Evolutionary conservation across 2,329 filamentous ascomycete genomes (phyloP), one percentile per base, ranked within the genome.

Genomic region (Aspergillus sp.): DNA sequence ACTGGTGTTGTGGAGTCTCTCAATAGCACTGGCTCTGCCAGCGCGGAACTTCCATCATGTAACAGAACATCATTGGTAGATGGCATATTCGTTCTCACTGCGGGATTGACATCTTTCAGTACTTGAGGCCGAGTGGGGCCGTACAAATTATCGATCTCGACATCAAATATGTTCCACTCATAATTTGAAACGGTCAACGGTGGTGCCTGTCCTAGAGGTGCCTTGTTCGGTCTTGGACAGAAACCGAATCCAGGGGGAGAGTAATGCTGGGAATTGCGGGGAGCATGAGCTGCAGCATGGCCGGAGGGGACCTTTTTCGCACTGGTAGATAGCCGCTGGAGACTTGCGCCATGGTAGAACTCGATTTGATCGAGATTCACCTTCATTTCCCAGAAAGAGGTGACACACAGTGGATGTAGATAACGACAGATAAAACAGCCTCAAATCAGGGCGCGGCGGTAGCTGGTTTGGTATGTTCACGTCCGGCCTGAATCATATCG

Each of bases 281-380:
- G 49, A 11, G 39, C 10, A 59, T 55, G 3, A 59, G 49, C 39
- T 52, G n/a, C 31, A 32, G 31, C 31, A 18, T 45, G 39, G 39
- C 39, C 39, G 39, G 31, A 32, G 31, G 31, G 31, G 31, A 32
- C 31, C 31, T 32, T 32, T 56, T 56, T 57, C 49, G 2, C 36
- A 57, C 47, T 55, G 16, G 31, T 57, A 52, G 46, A 60, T 42
- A 26, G 32, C 26, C 12, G 55, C 31, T 20, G 58, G 55, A 20
- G 31, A 51, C 52, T 60, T 57, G 12, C 51, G 45, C 58, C 12
- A 60, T 55, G 11, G 36, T 60, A 60, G 52, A 60, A 60, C 52
- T 60, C 52, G 46, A 60, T 60, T 60, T 60, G 26, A 55, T 60
- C 39, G 57, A 60, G 55, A 57, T 57, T 42, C 18, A 57, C 55